These are phyloP conservation scores for Tanacetum coccineum DNA, from an alignment of 129 eudicot genomes.

Conservation along the genomic window DNA sequence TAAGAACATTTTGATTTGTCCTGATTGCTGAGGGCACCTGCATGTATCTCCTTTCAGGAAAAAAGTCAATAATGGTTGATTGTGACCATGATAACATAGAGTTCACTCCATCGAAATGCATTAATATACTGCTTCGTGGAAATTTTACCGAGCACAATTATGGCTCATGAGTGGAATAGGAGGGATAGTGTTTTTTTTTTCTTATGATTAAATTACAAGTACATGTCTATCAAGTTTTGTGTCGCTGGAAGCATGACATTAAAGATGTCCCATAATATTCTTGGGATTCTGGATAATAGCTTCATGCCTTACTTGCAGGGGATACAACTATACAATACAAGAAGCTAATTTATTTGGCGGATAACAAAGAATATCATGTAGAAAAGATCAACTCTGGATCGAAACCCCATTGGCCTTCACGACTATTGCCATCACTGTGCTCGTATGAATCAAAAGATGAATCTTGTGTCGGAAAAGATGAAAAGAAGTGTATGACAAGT, in stretches of 20 bases:
- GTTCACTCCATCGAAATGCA: constrained; percentile 1
- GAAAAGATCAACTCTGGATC: background rate
- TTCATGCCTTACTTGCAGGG: background rate
- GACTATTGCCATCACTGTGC: background rate
- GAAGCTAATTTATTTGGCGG: background rate
- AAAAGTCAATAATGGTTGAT: constrained; percentile 19
- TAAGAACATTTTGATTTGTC: constrained; percentile 1
- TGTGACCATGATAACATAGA: constrained; percentile 16
- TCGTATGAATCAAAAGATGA: background rate
- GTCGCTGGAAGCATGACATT: constrained; percentile 7
- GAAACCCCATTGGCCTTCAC: background rate
- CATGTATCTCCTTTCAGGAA: constrained; percentile 12
- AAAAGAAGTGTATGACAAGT: constrained; percentile 25
- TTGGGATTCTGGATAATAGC: background rate
- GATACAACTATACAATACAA: background rate
- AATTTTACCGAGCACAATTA: constrained; percentile 18
- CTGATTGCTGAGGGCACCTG: background rate
- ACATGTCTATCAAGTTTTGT: background rate
- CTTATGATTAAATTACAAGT: background rate
- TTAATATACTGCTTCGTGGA: background rate
- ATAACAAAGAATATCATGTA: background rate
- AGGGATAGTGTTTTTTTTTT: background rate
- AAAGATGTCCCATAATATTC: background rate
- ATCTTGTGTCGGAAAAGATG: constrained; percentile 10
- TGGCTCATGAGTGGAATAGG: constrained; percentile 7